Evolutionary conservation across 2,329 filamentous ascomycete genomes (phyloP).

Genomic region (Fusarium sp.): DNA sequence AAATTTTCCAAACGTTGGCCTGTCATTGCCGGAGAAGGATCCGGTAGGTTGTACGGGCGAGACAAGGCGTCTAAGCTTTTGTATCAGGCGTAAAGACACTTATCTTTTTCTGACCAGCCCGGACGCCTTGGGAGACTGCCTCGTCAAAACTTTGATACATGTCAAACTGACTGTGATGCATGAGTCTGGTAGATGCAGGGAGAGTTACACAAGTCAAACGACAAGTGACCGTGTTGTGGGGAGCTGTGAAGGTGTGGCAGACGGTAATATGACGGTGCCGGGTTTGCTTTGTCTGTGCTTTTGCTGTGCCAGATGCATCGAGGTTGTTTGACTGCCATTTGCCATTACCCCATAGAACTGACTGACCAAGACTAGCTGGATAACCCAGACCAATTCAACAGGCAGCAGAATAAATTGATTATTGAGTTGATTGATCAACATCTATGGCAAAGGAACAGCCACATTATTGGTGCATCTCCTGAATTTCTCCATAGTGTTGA

Average conservation of each 20-base stretch:
- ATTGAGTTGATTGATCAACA: constrained; percentile 14
- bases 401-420: constrained; percentile 32
- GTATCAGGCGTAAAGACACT: neutral
- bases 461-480: constrained; percentile 17
- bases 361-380: neutral
- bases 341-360: constrained; percentile 12
- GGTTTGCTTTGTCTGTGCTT: constrained; percentile 26
- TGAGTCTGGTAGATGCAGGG: constrained; percentile 5
- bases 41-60: constrained; percentile 22
- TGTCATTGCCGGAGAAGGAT: constrained; percentile 27
- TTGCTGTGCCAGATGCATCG: constrained; percentile 4
- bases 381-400: constrained; percentile 2
- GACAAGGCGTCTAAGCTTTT: constrained; percentile 24
- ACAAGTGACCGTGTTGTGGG: constrained; percentile 32
- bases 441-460: neutral
- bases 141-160: constrained; percentile 7
- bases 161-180: constrained; percentile 6
- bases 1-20: constrained; percentile 12
- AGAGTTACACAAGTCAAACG: constrained; percentile 25
- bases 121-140: constrained; percentile 3
- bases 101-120: constrained; percentile 8
- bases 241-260: constrained; percentile 22
- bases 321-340: constrained; percentile 14
- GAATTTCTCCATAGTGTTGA: constrained; percentile 16
- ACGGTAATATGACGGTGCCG: constrained; percentile 19